A percentile compares a stretch with the other conserved stretches of the same genome.
Evolutionary conservation across 2,329 filamentous ascomycete species (phyloP).

Genomic region (Fusarium tupiense): DNA sequence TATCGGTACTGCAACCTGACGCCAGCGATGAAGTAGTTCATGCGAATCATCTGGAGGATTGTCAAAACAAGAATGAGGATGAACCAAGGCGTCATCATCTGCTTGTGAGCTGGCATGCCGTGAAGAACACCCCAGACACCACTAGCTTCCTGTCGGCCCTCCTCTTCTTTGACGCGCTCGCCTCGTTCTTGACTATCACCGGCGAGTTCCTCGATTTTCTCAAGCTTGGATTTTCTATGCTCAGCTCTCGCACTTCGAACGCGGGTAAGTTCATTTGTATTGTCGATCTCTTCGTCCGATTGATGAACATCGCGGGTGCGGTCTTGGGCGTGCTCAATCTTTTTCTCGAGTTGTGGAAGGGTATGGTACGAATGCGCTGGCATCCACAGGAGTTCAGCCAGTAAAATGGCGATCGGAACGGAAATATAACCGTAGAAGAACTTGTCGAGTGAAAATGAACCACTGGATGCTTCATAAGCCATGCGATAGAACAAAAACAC

Average conservation of each 20-base stretch:
- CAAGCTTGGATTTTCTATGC: conserved; percentile 65
- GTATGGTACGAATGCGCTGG: conserved; percentile 52
- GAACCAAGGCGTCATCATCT: conserved; percentile 77
- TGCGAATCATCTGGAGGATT: conserved; percentile 67
- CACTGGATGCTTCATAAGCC: conserved; percentile 67
- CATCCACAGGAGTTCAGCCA: conserved; percentile 54
- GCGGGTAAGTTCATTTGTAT: conserved; percentile 56
- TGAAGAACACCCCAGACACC: conserved; percentile 80
- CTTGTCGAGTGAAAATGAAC: conserved; percentile 47
- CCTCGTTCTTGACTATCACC: conserved; percentile 66
- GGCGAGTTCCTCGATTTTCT: conserved; percentile 71
- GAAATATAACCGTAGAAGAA: conserved; percentile 55
- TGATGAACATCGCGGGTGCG: conserved; percentile 56
- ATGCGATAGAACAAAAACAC: conserved; percentile 79
- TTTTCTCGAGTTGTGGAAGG: conserved; percentile 50
- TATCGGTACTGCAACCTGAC: conserved; percentile 75
- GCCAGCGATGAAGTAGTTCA: conserved; percentile 78
- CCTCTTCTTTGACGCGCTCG: conserved; percentile 63
- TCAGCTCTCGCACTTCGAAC: conserved; percentile 55
- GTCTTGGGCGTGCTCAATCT: conserved; percentile 52
- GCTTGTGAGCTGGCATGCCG: conserved; percentile 67
- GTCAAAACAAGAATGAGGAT: conserved; percentile 75
- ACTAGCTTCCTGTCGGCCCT: conserved; percentile 66
- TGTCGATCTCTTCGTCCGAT: conserved; percentile 63
- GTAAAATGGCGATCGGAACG: conserved; percentile 49